phyloP scores from a whole-genome alignment of 2,329 filamentous ascomycete genomes.

The Dothistroma septosporum region DNA sequence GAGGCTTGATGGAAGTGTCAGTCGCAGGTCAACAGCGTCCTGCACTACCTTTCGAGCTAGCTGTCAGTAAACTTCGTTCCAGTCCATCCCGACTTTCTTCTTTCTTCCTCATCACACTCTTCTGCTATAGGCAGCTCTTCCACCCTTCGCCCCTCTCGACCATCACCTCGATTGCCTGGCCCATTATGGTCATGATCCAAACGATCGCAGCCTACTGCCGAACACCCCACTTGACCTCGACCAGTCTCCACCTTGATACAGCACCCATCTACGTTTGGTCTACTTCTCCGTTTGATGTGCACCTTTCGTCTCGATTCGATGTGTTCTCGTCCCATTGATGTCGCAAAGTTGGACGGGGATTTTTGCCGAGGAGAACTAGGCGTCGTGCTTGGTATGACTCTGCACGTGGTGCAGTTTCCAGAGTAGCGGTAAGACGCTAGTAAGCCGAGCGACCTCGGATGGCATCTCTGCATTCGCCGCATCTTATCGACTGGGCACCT shows the following conservation, averaged over 20 bases:
- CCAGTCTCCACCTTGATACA: background rate
- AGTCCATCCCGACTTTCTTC: background rate
- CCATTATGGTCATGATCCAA: background rate
- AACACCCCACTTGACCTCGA: background rate
- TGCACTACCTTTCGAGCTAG: background rate
- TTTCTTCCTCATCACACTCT: background rate
- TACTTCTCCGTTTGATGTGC: background rate
- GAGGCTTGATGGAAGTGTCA: background rate
- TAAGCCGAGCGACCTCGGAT: too few relatives aligned
- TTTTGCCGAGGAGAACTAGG: too few relatives aligned
- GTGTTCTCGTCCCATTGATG: too few relatives aligned
- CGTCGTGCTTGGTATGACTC: too few relatives aligned
- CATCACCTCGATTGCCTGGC: background rate
- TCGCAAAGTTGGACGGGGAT: too few relatives aligned
- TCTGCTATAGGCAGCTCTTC: background rate
- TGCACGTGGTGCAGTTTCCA: too few relatives aligned
- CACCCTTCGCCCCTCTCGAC: background rate
- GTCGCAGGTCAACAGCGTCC: background rate
- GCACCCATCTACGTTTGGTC: background rate
- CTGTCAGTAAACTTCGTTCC: background rate
- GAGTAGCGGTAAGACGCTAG: too few relatives aligned
- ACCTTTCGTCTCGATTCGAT: too few relatives aligned
- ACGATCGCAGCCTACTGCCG: background rate
- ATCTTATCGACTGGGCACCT: too few relatives aligned
- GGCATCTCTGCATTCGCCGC: too few relatives aligned